phyloP scores from a whole-genome alignment of 495 filamentous ascomycete species.

The Parachaetomium inaequale region DNA sequence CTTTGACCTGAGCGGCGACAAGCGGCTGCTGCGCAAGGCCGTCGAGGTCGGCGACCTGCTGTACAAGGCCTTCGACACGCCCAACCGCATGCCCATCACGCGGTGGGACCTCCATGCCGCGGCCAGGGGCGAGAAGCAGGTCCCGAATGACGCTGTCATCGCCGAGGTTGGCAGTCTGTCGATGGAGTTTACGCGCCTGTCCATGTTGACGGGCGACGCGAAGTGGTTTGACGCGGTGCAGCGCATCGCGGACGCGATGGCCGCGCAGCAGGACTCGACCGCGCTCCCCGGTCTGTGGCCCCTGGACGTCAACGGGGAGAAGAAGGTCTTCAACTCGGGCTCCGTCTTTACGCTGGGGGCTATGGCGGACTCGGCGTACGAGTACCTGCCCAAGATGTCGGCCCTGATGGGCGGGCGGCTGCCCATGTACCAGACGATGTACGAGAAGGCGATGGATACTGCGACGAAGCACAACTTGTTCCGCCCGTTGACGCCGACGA shows the following conservation, averaged over 20 bases:
- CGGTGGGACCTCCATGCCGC: conserved; percentile 71
- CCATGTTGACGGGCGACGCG: conserved; percentile 71
- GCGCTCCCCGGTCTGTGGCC: conserved; percentile 61
- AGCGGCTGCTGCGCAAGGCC: conserved; percentile 66
- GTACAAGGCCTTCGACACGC: conserved; percentile 78
- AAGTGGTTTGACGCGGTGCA: conserved; percentile 84
- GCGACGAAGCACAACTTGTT: conserved; percentile 65
- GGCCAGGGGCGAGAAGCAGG: conserved; percentile 63
- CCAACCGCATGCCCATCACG: conserved; percentile 69
- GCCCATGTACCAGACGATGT: conserved; percentile 36
- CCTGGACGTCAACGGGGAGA: conserved; percentile 31
- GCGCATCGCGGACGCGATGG: conserved; percentile 68
- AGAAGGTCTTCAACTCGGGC: conserved; percentile 27
- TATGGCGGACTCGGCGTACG: conserved; percentile 80
- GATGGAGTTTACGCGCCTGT: conserved; percentile 78
- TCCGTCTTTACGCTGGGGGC: conserved; percentile 67
- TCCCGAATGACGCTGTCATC: conserved; percentile 50
- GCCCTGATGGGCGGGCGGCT: conserved; percentile 36
- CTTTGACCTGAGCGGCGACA: conserved; percentile 65
- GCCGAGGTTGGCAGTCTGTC: conserved; percentile 75
- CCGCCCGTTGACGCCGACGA: conserved; percentile 54
- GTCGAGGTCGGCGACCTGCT: conserved; percentile 70
- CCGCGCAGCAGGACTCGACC: conserved; percentile 61
- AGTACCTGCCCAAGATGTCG: conserved; percentile 76
- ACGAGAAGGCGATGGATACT: conserved; percentile 55